Base-by-base conservation (phyloP, 2,329 filamentous ascomycete species). In the Fusarium fracticaudum region DNA sequence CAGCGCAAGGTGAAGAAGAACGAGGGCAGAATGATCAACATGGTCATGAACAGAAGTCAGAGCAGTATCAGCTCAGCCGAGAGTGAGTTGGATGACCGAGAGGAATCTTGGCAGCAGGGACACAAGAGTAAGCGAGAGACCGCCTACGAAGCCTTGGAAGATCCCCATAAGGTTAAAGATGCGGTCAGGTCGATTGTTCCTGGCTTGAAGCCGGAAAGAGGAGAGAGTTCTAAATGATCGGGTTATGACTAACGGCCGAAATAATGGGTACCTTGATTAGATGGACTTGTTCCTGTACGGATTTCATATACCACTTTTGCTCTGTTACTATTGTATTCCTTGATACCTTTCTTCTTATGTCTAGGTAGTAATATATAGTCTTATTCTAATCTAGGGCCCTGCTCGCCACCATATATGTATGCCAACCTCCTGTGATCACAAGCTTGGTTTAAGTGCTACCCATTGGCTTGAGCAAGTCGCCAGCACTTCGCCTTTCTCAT, bases 1-100 rank as follows among this genome's bases (percentile, higher is more conserved):
- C 95, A 98, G 84, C 85, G 90, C 33, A 89, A 92, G 67, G 84
- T 88, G 74, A 98, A 96, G 88, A 93, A 93, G 86, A 85, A 85
- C 45, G 86, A 89, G 76, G 88, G 89, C 37, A 76, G 79, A 14
- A 80, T 84, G 67, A 76, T 91, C 40, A 83, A 86, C 63, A 85
- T 91, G 82, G 87, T 91, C 43, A 84, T 89, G 79, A 90, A 90
- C 79, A 84, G 86, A 47, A 91, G 87, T 74, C 83, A 85, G 17
- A 88, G 84, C 78, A 85, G 83, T 60, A 77, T 89, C 71, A 89
- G 87, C 79, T 89, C 87, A 7, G 85, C 84, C 38, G 85, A 89
- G 81, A 88, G 86, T 73, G 84, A 87, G 47, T 80, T 90, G n/a
- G 83, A 86, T 12, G 81, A 84, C 24, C 81, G 87, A 51, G 86